Base-by-base conservation (phyloP, 495 filamentous ascomycete species). In the Daldinia grandis region DNA sequence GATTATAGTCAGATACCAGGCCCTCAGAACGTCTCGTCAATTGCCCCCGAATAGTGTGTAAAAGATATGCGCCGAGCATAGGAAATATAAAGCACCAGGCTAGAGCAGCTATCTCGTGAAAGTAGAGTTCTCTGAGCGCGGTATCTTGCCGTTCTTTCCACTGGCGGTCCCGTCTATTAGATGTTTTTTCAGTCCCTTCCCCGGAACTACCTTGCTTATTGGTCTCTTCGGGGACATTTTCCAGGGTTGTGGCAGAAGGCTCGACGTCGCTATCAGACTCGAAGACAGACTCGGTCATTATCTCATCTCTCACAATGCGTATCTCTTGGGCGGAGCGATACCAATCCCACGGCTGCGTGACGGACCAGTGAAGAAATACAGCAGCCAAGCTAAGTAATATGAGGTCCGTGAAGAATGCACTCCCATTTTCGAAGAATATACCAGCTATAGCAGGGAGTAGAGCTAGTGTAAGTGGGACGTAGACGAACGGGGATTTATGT, bases 271-370 rank as follows among this genome's bases (percentile, higher is more conserved):
- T 80, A 17, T 82, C 83, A 21, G 83, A 79, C 35, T 84, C 84
- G 19, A 87, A 75, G 5, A 84, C 84, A 4, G 79, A 73, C 56
- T 87, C 86, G 9, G 76, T 73, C 53, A 81, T 77, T 21, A 67
- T 71, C 66, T 83, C 78, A 12, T 89, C 84, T 25, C 79, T 77
- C 53, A 76, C 76, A 15, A 79, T 53, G 31, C 86, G 83, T 25
- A 90, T 75, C 37, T 87, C 78, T 75, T 95, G 93, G 0, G 94
- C 91, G 0, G 91, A 87, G 60, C 90, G 86, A 80, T 98, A 98
- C 94, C 94, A 98, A 62, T 93, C 88, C 95, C 95, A 99, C 73
- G 95, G 96, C 62, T 94, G 79, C 61, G 92, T 89, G 6, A 98
- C 90, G 19, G 92, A 93, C 95, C 94, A 98, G 77, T 98, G 95